phyloP scores from a whole-genome alignment of 164 flowering plant species.

The Magnolia kwangsiensis region DNA sequence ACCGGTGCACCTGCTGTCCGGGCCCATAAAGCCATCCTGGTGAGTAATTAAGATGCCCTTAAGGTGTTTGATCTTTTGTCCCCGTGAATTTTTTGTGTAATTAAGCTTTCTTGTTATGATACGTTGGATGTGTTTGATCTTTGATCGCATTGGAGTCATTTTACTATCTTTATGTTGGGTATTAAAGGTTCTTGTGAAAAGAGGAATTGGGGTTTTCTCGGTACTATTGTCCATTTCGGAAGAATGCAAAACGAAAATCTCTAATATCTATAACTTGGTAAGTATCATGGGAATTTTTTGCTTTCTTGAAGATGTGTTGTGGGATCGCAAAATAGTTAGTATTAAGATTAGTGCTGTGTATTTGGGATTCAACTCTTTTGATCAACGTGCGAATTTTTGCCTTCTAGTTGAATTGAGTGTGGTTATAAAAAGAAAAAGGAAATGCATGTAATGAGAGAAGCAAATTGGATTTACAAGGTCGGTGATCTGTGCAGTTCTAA shows the following conservation, averaged over 20 bases:
- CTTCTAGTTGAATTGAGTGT: background rate
- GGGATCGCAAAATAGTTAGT: too few species aligned
- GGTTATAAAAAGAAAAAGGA: background rate
- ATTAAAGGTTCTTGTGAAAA: background rate
- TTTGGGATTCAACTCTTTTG: too few species aligned
- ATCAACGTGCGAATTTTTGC: too few species aligned
- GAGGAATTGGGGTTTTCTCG: background rate
- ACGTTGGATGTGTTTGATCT: constrained; percentile 4
- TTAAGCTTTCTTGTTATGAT: background rate
- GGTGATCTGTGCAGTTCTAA: too few species aligned
- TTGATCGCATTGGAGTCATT: background rate
- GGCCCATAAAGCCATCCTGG: constrained; percentile 81
- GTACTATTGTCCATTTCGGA: background rate
- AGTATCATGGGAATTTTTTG: background rate
- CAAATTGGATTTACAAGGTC: too few species aligned
- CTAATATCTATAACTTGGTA: background rate
- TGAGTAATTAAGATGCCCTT: constrained; percentile 17
- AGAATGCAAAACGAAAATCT: too few species aligned
- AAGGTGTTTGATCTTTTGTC: background rate
- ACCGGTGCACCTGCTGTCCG: constrained; percentile 29
- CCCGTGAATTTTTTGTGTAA: background rate
- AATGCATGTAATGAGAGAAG: background rate
- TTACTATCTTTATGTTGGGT: background rate
- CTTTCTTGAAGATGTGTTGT: background rate
- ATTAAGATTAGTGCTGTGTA: too few species aligned